A percentile compares a stretch with the other conserved stretches of the same genome.
phyloP scores from a whole-genome alignment of 768 basidiomycete genomes.

The Naematelia encephala region DNA sequence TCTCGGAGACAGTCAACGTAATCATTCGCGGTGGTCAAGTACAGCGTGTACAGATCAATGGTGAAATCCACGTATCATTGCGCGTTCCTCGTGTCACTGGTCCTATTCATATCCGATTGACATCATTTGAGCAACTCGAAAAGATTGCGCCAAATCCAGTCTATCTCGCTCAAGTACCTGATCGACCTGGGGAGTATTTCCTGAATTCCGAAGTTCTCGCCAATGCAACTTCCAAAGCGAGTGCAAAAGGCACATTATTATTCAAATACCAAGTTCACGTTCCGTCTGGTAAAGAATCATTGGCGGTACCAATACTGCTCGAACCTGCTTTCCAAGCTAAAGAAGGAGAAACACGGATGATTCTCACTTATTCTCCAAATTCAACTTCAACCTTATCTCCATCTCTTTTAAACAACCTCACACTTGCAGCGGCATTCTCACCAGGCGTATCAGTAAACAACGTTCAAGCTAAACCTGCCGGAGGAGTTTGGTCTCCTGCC shows the following conservation, averaged over 20 bases:
- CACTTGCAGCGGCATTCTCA: slow-evolving; percentile 46
- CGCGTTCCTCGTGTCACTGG: slow-evolving; percentile 11
- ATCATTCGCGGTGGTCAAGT: slow-evolving; percentile 48
- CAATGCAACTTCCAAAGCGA: slow-evolving; percentile 15
- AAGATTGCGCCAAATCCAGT: slow-evolving; percentile 54
- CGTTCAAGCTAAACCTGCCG: slow-evolving; percentile 53
- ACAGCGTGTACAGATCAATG: slow-evolving; percentile 50
- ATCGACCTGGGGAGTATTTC: slow-evolving; percentile 49
- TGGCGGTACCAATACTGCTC: slow-evolving; percentile 47
- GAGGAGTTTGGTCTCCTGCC: slow-evolving; percentile 46
- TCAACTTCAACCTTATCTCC: slow-evolving; percentile 14
- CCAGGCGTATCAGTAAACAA: slow-evolving; percentile 37
- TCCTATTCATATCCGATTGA: slow-evolving; percentile 49
- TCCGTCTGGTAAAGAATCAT: slow-evolving; percentile 27
- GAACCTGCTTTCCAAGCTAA: slow-evolving; percentile 52
- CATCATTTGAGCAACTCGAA: slow-evolving; percentile 50
- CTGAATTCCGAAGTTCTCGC: slow-evolving; percentile 46
- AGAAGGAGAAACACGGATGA: slow-evolving; percentile 50
- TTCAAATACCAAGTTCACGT: slow-evolving; percentile 54
- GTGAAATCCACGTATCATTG: slow-evolving; percentile 50
- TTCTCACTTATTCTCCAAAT: slow-evolving; percentile 49
- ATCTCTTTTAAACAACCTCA: slow-evolving; percentile 33
- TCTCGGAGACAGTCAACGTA: slow-evolving; percentile 53
- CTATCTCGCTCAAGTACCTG: slow-evolving; percentile 47
- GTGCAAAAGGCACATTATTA: slow-evolving; percentile 39